These are phyloP conservation scores for Beauveria caledonica DNA, from an alignment of 2,329 filamentous ascomycete species.

Conservation along the genomic window DNA sequence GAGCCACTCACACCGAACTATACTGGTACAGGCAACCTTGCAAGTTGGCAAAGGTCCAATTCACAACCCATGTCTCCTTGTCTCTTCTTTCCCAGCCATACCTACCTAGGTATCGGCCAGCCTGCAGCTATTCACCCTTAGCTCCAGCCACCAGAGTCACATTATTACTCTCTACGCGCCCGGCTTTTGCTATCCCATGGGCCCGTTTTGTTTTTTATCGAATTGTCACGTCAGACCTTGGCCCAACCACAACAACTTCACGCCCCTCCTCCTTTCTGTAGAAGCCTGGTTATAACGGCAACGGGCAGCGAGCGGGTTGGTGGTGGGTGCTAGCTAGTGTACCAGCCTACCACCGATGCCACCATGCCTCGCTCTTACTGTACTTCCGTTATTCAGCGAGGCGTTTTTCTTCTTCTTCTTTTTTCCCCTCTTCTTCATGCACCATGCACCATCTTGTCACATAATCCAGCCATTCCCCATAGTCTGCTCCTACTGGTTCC, in stretches of 20 bases:
- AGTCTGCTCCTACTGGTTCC: not conserved
- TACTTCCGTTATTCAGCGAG: not conserved
- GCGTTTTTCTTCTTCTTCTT: not conserved
- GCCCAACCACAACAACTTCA: too few species aligned
- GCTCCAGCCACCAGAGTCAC: not conserved
- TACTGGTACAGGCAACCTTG: too few species aligned
- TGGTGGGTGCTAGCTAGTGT: too few species aligned
- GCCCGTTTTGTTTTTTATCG: not conserved
- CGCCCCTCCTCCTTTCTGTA: not conserved
- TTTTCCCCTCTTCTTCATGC: not conserved
- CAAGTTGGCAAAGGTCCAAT: too few species aligned
- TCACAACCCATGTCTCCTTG: not conserved
- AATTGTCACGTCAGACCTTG: not conserved
- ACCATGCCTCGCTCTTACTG: not conserved
- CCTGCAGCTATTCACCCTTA: not conserved
- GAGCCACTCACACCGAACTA: too few species aligned
- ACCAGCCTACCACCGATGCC: not conserved
- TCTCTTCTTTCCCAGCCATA: not conserved
- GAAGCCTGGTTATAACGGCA: too few species aligned
- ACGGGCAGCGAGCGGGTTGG: too few species aligned
- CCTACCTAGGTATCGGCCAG: not conserved
- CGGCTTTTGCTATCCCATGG: not conserved
- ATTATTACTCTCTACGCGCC: conserved; percentile 2
- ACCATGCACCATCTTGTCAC: too few species aligned
- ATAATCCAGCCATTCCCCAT: too few species aligned